Conservation (phyloP, 495 filamentous ascomycete genomes). For the Hypomontagnella monticulosa region DNA sequence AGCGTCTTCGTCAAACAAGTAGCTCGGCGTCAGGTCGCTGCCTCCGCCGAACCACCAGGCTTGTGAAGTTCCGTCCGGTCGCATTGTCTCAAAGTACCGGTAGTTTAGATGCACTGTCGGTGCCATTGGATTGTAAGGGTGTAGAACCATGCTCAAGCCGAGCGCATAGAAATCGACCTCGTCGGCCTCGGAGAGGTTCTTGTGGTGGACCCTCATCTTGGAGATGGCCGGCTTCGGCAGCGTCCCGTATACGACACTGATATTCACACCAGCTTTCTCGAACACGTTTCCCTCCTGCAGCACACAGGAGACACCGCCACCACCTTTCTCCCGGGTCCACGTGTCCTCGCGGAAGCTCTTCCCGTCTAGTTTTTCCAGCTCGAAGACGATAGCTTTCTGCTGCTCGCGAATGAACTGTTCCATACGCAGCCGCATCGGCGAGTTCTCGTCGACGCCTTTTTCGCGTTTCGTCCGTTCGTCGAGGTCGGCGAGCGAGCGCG, state of each 20-base stretch:
- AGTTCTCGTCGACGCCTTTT: conserved; percentile 70
- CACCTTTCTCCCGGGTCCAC: conserved; percentile 86
- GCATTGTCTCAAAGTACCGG: conserved; percentile 96
- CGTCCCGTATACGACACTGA: conserved; percentile 92
- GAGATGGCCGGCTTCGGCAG: conserved; percentile 86
- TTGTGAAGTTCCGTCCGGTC: conserved; percentile 73
- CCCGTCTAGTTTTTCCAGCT: conserved; percentile 83
- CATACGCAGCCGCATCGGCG: conserved; percentile 98
- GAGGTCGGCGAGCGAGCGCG: conserved; percentile 72
- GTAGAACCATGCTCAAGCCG: conserved; percentile 89
- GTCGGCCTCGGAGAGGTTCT: conserved; percentile 75
- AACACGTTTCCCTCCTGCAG: conserved; percentile 96
- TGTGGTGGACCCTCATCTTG: conserved; percentile 96
- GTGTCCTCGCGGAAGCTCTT: conserved; percentile 81
- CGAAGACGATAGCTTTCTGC: conserved; percentile 84
- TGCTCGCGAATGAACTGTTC: conserved; percentile 93
- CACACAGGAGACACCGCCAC: conserved; percentile 87
- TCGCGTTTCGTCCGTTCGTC: conserved; percentile 74
- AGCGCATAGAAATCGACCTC: conserved; percentile 94
- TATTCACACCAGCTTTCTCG: conserved; percentile 97
- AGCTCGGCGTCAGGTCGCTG: conserved; percentile 90
- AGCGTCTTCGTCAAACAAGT: conserved; percentile 96
- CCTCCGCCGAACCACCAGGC: conserved; percentile 99
- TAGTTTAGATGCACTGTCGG: conserved; percentile 99
- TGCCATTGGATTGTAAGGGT: conserved; percentile 94